phyloP scores from a whole-genome alignment of 2,329 filamentous ascomycete species.

The Ceratocystis cacaofunesta region DNA sequence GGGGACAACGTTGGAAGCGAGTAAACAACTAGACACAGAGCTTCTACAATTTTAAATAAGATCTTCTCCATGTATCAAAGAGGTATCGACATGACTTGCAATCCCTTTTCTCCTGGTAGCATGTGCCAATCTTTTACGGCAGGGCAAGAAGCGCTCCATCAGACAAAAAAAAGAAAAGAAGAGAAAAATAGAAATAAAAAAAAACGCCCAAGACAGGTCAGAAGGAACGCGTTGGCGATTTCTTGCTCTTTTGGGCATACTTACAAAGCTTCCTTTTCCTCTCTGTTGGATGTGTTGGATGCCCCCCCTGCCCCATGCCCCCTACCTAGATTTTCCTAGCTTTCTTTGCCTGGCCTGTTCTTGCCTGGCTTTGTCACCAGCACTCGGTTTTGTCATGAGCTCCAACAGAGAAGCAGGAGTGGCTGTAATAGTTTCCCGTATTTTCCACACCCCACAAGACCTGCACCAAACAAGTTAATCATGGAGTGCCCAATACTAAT shows the following conservation, averaged over 20 bases:
- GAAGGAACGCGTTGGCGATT: not conserved
- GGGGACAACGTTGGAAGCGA: no score
- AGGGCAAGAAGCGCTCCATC: not conserved
- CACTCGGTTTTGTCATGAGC: not conserved
- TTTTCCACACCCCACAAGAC: not conserved
- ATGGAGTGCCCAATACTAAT: conserved; percentile 1
- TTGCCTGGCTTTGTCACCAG: not conserved
- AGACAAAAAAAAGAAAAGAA: not conserved
- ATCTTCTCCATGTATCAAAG: no score
- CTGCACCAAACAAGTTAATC: conserved; percentile 1
- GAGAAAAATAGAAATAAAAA: not conserved
- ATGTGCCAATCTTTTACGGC: not conserved
- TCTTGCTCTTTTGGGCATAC: not conserved
- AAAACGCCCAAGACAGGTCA: not conserved
- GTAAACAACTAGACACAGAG: no score
- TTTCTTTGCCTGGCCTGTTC: not conserved
- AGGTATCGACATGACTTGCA: no score
- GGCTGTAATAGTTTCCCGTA: not conserved
- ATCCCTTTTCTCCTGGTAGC: not conserved
- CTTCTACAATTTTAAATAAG: no score
- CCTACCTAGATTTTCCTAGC: not conserved
- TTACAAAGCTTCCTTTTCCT: not conserved
- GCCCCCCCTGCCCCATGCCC: not conserved
- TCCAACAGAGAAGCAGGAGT: not conserved
- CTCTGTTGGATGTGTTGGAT: not conserved